phyloP scores from a whole-genome alignment of 2,329 filamentous ascomycete genomes.

The Microsporum canis region DNA sequence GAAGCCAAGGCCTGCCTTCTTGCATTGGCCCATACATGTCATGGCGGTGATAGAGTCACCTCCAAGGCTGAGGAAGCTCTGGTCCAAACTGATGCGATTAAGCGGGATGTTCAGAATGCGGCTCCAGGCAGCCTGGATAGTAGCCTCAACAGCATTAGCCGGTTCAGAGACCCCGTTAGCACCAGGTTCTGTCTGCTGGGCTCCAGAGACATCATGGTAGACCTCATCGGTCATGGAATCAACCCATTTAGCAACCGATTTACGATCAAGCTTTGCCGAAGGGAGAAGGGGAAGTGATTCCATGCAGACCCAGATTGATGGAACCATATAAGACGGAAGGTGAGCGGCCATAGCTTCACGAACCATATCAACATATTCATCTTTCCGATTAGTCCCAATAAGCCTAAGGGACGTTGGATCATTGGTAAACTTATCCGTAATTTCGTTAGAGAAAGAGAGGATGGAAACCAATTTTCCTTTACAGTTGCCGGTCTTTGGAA shows the following conservation, averaged over 20 bases:
- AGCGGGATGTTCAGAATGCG: constrained; percentile 30
- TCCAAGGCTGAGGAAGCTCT: constrained; percentile 36
- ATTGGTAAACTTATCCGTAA: background rate
- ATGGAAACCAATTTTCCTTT: constrained; percentile 25
- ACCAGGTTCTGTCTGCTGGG: background rate
- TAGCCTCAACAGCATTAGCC: constrained; percentile 21
- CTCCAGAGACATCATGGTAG: constrained; percentile 11
- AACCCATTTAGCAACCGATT: constrained; percentile 28
- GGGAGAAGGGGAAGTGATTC: constrained; percentile 33
- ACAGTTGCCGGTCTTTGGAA: constrained; percentile 27
- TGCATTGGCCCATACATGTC: constrained; percentile 39
- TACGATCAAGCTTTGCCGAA: constrained; percentile 39
- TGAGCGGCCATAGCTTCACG: constrained; percentile 21
- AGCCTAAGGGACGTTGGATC: constrained; percentile 19
- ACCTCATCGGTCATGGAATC: constrained; percentile 21
- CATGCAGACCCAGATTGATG: constrained; percentile 37
- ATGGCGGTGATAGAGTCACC: constrained; percentile 43
- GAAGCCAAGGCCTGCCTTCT: constrained; percentile 35
- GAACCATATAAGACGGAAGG: constrained; percentile 40
- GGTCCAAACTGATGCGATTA: constrained; percentile 23
- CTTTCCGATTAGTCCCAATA: constrained; percentile 16
- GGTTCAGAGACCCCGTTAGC: constrained; percentile 6
- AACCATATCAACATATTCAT: constrained; percentile 18
- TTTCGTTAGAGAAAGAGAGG: constrained; percentile 20
- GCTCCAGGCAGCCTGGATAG: constrained; percentile 26